Percentiles rank a stretch among this genome's conserved stretches.
Conservation (phyloP, 2,329 filamentous ascomycete species). For the Graphilbum fragrans region DNA sequence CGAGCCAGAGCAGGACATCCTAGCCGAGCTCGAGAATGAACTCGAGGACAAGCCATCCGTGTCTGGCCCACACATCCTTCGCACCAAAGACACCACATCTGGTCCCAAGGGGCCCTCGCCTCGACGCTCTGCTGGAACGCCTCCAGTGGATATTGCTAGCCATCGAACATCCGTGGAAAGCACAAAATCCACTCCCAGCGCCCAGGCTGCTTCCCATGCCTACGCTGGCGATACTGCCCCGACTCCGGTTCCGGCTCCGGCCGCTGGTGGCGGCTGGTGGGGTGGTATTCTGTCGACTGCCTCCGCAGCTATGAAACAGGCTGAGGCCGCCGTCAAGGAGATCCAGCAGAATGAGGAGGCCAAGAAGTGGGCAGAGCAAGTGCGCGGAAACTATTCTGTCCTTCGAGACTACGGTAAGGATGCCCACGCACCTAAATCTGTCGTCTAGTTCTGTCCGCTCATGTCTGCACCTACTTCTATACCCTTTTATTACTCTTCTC, state of each 20-base stretch:
- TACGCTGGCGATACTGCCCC: background rate
- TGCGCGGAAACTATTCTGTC: constrained; percentile 75
- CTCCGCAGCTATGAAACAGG: constrained; percentile 78
- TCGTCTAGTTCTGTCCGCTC: background rate
- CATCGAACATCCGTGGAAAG: constrained; percentile 14
- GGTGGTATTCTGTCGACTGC: constrained; percentile 76
- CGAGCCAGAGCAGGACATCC: constrained; percentile 54
- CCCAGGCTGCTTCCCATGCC: constrained; percentile 18
- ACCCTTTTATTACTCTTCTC: too few relatives aligned
- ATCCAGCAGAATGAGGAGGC: constrained; percentile 95
- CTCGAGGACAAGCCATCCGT: constrained; percentile 58
- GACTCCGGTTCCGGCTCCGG: constrained; percentile 15
- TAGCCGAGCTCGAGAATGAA: constrained; percentile 74
- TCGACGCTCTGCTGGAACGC: constrained; percentile 35
- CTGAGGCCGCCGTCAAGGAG: constrained; percentile 85
- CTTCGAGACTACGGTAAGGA: constrained; percentile 63
- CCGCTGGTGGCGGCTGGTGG: constrained; percentile 61
- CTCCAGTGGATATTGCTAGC: constrained; percentile 46
- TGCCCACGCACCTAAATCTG: too few relatives aligned
- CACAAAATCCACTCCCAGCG: constrained; percentile 24
- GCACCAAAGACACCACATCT: constrained; percentile 40
- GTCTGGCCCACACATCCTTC: constrained; percentile 73
- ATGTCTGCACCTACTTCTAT: too few relatives aligned
- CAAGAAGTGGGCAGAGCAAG: constrained; percentile 89
- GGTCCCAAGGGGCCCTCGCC: constrained; percentile 30